Percentiles rank a stretch among this genome's conserved stretches.
phyloP scores from a whole-genome alignment of 2,329 filamentous ascomycete genomes.

The Lachnellula occidentalis region DNA sequence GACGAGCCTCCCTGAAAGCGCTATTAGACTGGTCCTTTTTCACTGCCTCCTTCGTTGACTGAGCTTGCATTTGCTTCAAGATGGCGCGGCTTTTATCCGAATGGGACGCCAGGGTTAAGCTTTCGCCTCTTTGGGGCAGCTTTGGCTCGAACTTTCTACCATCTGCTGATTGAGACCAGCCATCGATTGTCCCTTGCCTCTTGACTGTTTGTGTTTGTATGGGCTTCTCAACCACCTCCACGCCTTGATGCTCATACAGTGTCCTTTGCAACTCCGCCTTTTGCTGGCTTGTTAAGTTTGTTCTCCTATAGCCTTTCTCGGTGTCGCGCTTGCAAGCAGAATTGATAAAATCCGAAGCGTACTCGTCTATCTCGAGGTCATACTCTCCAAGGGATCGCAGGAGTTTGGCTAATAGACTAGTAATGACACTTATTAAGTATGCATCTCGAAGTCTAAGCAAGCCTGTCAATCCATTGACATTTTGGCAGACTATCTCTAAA shows the following conservation, averaged over 20 bases:
- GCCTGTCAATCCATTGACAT: slow-evolving; percentile 67
- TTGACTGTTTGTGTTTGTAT: slow-evolving; percentile 42
- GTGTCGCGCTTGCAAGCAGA: slow-evolving; percentile 55
- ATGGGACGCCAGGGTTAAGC: not conserved
- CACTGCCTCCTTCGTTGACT: slow-evolving; percentile 3
- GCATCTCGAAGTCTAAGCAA: slow-evolving; percentile 88
- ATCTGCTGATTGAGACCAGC: slow-evolving; percentile 52
- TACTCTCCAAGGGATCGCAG: slow-evolving; percentile 75
- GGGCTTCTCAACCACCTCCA: slow-evolving; percentile 44
- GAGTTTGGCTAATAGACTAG: slow-evolving; percentile 78
- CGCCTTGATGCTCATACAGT: slow-evolving; percentile 53
- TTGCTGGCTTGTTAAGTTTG: slow-evolving; percentile 76
- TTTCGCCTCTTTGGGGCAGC: slow-evolving; percentile 10
- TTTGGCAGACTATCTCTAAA: slow-evolving; percentile 57
- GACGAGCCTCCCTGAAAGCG: slow-evolving; percentile 67
- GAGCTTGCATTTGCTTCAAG: slow-evolving; percentile 21
- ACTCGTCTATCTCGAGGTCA: slow-evolving; percentile 61
- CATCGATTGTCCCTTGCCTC: slow-evolving; percentile 56
- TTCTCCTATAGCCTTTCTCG: slow-evolving; percentile 58
- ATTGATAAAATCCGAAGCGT: slow-evolving; percentile 55
- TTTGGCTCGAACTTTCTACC: slow-evolving; percentile 29
- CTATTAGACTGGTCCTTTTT: slow-evolving; percentile 29
- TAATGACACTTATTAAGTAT: slow-evolving; percentile 77
- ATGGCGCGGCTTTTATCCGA: slow-evolving; percentile 31
- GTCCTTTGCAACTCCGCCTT: slow-evolving; percentile 73